Evolutionary conservation across 106 monocot genomes (phyloP).

Genomic region (Alisma plantagoaquatica): DNA sequence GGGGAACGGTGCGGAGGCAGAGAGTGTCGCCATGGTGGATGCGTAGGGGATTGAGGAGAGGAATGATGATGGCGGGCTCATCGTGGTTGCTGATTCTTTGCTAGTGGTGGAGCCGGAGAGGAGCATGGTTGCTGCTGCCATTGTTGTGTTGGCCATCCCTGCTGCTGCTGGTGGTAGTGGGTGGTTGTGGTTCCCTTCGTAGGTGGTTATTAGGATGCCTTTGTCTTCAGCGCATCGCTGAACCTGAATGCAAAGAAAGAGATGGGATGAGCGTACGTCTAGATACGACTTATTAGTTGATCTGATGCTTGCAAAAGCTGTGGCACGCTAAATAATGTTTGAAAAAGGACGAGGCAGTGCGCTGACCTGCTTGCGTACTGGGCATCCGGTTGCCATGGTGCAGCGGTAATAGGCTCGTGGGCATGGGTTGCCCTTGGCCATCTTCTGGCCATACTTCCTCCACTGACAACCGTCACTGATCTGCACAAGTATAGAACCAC

Average conservation of each 20-base stretch:
- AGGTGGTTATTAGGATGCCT: conserved; percentile 57
- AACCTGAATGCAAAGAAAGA: conserved; percentile 27
- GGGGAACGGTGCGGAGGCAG: conserved; percentile 68
- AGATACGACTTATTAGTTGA: background rate
- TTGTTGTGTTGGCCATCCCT: conserved; percentile 58
- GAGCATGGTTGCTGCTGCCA: conserved; percentile 65
- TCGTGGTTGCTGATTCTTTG: conserved; percentile 12
- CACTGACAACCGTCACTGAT: conserved; percentile 76
- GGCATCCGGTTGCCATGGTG: conserved; percentile 51
- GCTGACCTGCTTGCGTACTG: conserved; percentile 61
- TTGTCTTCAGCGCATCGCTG: conserved; percentile 69
- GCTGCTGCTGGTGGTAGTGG: conserved; percentile 51
- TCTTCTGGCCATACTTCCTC: conserved; percentile 80
- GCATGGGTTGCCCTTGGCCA: conserved; percentile 68
- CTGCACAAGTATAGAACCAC: no score
- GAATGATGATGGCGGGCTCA: background rate
- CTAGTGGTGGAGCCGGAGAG: conserved; percentile 41
- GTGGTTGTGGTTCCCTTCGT: conserved; percentile 79
- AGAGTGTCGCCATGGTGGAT: conserved; percentile 50
- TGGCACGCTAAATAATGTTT: background rate
- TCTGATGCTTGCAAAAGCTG: background rate
- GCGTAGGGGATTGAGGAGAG: conserved; percentile 11
- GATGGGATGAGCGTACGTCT: background rate
- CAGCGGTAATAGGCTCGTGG: conserved; percentile 69
- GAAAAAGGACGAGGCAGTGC: background rate